Conservation (phyloP, 2,329 filamentous ascomycete genomes). For the Pseudogymnoascus sp. region DNA sequence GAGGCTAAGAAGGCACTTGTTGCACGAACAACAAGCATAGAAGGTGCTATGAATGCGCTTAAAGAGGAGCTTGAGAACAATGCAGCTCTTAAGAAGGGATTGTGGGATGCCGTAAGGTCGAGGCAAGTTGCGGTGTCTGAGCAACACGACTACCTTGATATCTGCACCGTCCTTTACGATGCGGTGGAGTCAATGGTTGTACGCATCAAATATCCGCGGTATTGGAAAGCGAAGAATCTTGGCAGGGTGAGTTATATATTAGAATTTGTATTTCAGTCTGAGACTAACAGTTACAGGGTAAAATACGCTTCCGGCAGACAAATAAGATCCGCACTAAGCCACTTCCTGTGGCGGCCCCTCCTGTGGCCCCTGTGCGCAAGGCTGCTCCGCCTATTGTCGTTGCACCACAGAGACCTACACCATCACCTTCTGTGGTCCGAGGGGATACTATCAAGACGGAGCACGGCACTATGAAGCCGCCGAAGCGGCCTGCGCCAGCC, state of each 20-base stretch:
- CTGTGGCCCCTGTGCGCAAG: conserved; percentile 6
- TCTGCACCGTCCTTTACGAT: conserved; percentile 44
- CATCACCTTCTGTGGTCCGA: not conserved
- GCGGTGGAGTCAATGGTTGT: conserved; percentile 39
- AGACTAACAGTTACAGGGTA: conserved; percentile 17
- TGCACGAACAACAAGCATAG: conserved; percentile 41
- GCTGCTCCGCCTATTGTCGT: conserved; percentile 1
- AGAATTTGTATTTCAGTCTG: not conserved
- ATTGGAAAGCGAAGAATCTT: conserved; percentile 35
- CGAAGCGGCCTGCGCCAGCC: conserved; percentile 18
- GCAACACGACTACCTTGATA: conserved; percentile 42
- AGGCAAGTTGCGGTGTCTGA: conserved; percentile 39
- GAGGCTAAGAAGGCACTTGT: conserved; percentile 39
- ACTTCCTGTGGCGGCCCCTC: not conserved
- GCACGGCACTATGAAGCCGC: conserved; percentile 17
- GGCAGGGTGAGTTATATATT: conserved; percentile 28
- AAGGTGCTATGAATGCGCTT: conserved; percentile 39
- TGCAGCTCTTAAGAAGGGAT: conserved; percentile 34
- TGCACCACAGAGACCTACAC: not conserved
- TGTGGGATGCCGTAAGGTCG: conserved; percentile 45
- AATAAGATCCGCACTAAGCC: conserved; percentile 23
- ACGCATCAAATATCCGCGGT: conserved; percentile 39
- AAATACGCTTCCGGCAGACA: conserved; percentile 24
- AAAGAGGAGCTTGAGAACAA: conserved; percentile 41
- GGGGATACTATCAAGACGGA: not conserved